Percentiles rank a stretch among this genome's conserved stretches.
These are phyloP conservation scores for Madurella fahalii DNA, from an alignment of 2,329 filamentous ascomycete species.

Conservation along the genomic window DNA sequence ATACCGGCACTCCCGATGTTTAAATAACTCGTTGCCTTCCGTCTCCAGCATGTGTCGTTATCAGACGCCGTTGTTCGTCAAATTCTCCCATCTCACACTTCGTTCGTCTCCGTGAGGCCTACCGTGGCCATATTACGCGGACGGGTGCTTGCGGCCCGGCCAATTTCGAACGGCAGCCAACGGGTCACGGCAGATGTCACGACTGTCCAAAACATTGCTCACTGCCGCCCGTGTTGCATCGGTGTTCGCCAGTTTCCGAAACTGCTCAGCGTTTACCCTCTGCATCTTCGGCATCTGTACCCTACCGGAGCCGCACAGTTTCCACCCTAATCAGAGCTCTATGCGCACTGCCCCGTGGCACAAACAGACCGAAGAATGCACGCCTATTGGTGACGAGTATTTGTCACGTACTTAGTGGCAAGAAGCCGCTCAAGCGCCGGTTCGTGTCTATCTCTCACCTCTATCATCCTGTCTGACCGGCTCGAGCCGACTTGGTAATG, in stretches of 20 bases:
- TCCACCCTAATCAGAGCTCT: slow-evolving; percentile 5
- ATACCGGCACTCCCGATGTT: not conserved
- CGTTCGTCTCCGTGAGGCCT: not conserved
- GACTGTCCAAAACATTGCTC: slow-evolving; percentile 12
- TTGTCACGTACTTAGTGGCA: not conserved
- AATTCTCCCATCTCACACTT: not conserved
- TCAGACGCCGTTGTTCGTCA: not conserved
- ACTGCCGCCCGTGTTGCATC: slow-evolving; percentile 8
- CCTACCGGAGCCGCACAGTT: not conserved
- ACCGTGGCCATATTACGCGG: not conserved
- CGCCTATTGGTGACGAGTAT: not conserved
- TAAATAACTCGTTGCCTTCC: not conserved
- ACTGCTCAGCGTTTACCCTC: not conserved
- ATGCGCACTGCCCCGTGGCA: slow-evolving; percentile 4
- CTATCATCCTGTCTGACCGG: not conserved
- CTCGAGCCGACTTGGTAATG: not conserved
- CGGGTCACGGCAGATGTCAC: slow-evolving; percentile 18
- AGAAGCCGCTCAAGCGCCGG: not conserved
- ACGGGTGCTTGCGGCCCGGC: not conserved
- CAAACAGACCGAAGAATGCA: not conserved
- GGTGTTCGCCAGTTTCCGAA: not conserved
- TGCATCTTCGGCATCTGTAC: slow-evolving; percentile 4
- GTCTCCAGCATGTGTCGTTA: not conserved
- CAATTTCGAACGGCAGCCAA: slow-evolving; percentile 3
- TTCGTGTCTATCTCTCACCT: not conserved